These are phyloP conservation scores for Penicillium sp. DNA, from an alignment of 2,329 filamentous ascomycete genomes.

Conservation along the genomic window DNA sequence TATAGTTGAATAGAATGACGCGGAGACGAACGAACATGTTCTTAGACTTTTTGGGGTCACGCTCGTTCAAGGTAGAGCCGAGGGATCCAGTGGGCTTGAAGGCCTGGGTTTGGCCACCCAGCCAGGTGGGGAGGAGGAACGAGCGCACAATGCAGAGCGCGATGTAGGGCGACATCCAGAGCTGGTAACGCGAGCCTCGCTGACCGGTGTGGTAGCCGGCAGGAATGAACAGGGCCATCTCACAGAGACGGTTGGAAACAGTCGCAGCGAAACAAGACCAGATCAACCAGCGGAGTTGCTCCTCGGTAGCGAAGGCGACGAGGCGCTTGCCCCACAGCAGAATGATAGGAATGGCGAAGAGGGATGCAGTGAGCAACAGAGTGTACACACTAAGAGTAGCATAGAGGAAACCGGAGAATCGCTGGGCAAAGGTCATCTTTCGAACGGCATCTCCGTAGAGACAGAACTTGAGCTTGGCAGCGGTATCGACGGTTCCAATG, in stretches of 20 bases:
- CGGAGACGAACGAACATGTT: conserved; percentile 55
- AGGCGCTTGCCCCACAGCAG: conserved; percentile 59
- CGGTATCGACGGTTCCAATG: conserved; percentile 57
- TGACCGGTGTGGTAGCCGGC: conserved; percentile 63
- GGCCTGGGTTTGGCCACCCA: conserved; percentile 60
- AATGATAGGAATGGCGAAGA: conserved; percentile 63
- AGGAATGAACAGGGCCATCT: conserved; percentile 61
- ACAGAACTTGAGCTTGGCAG: conserved; percentile 63
- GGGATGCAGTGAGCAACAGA: conserved; percentile 55
- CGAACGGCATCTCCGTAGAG: conserved; percentile 56
- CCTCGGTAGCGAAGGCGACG: conserved; percentile 56
- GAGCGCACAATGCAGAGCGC: conserved; percentile 60
- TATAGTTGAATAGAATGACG: conserved; percentile 58
- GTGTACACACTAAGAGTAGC: conserved; percentile 59
- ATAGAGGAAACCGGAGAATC: conserved; percentile 62
- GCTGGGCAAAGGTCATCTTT: conserved; percentile 58
- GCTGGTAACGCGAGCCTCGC: conserved; percentile 57
- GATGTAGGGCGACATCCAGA: conserved; percentile 67
- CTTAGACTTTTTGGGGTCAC: conserved; percentile 46
- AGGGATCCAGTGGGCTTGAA: conserved; percentile 65
- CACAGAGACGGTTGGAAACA: conserved; percentile 57
- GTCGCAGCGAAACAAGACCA: conserved; percentile 57
- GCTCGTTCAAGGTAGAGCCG: conserved; percentile 59
- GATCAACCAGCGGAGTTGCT: conserved; percentile 62
- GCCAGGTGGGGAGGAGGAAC: conserved; percentile 61